Percentiles rank a stretch among this genome's conserved stretches.
Evolutionary conservation across 768 basidiomycete genomes (phyloP).

Genomic region (Tylopilus rubrobrunneus): DNA sequence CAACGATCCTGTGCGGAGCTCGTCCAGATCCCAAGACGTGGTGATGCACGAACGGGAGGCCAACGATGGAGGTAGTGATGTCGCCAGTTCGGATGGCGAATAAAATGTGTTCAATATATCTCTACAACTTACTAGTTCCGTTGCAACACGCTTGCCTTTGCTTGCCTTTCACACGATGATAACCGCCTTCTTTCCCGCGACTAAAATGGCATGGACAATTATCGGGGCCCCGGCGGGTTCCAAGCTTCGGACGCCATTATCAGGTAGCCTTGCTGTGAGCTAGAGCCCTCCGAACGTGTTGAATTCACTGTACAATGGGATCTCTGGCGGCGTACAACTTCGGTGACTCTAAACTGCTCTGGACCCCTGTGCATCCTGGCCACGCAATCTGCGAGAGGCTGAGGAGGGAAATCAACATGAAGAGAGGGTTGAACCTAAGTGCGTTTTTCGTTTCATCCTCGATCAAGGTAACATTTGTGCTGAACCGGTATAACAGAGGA

Average conservation of each 20-base stretch:
- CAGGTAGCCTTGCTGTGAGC: not conserved
- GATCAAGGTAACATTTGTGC: not conserved
- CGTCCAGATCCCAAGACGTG: constrained; percentile 20
- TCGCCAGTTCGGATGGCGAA: constrained; percentile 51
- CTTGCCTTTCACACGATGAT: too few species aligned
- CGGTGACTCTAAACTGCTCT: constrained; percentile 42
- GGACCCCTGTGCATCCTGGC: constrained; percentile 45
- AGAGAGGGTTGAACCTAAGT: constrained; percentile 54
- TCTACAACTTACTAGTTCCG: too few species aligned
- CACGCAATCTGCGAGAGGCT: constrained; percentile 48
- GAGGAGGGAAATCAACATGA: constrained; percentile 58
- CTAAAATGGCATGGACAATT: too few species aligned
- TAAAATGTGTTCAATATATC: not conserved
- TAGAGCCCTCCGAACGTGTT: not conserved
- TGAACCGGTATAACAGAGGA: constrained; percentile 39
- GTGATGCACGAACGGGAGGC: constrained; percentile 18
- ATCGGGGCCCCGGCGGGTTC: too few species aligned
- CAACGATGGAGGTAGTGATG: constrained; percentile 43
- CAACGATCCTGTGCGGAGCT: constrained; percentile 2
- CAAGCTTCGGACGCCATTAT: not conserved
- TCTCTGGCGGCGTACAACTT: constrained; percentile 26
- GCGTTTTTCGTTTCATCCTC: constrained; percentile 8
- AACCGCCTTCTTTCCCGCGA: not conserved
- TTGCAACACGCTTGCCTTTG: too few species aligned
- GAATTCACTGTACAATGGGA: constrained; percentile 2